Conservation (phyloP, 1,284 basidiomycete species). For the Xerocomus cyaneibrunnescens region DNA sequence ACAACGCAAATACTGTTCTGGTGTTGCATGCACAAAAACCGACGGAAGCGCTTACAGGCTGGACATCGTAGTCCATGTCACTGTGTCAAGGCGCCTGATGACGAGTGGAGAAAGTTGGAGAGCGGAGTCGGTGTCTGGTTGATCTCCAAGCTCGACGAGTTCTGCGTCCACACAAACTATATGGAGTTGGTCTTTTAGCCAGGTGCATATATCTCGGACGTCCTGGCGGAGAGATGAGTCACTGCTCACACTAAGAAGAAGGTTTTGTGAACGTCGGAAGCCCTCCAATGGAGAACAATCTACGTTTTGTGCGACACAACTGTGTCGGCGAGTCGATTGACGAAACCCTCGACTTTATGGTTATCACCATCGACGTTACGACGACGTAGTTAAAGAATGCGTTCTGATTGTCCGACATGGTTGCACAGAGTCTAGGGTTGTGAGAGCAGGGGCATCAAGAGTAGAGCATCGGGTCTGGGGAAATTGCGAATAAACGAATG, state of each 20-base stretch:
- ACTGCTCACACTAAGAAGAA: not conserved
- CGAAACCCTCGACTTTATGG: not conserved
- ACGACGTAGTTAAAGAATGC: not conserved
- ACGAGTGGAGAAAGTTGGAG: not conserved
- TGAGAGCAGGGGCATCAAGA: too few species aligned
- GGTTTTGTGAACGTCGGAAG: not conserved
- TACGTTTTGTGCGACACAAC: not conserved
- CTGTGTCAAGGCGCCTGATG: not conserved
- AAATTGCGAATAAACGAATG: too few species aligned
- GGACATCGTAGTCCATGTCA: not conserved
- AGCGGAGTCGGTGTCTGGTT: not conserved
- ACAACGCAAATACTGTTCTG: too few species aligned
- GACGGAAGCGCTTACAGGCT: not conserved
- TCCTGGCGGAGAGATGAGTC: not conserved
- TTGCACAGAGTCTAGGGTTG: too few species aligned
- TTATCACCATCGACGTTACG: not conserved
- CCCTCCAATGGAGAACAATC: not conserved
- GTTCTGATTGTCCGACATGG: slow-evolving; percentile 34
- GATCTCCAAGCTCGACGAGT: not conserved
- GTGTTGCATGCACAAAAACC: too few species aligned
- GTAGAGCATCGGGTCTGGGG: too few species aligned
- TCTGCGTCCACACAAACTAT: not conserved
- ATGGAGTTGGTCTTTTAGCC: not conserved
- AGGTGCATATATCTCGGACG: not conserved
- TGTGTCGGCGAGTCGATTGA: not conserved